phyloP scores from a whole-genome alignment of 495 filamentous ascomycete genomes.

The Aspergillus asperescens region DNA sequence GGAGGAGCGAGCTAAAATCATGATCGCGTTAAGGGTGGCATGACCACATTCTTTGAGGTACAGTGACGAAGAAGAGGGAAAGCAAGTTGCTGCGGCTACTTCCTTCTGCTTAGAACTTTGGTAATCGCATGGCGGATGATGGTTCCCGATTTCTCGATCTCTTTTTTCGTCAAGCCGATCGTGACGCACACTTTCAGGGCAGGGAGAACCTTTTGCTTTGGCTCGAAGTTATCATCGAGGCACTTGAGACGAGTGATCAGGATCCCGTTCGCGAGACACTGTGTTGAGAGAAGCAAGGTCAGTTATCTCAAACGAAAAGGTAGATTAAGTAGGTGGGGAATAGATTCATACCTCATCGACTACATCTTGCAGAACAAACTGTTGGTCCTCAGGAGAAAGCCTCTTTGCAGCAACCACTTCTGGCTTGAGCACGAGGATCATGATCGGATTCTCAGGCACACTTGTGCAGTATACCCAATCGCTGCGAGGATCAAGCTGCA shows the following conservation, averaged over 20 bases:
- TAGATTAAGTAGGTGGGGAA: not conserved
- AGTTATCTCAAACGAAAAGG: not conserved
- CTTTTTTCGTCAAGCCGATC: constrained; percentile 81
- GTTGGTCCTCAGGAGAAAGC: constrained; percentile 68
- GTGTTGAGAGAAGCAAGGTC: not conserved
- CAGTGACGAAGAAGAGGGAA: not conserved
- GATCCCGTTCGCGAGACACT: constrained; percentile 78
- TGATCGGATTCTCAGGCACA: constrained; percentile 75
- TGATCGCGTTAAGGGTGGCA: constrained; percentile 16
- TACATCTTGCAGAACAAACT: constrained; percentile 78
- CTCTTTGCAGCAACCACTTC: constrained; percentile 70
- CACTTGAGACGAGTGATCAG: constrained; percentile 81
- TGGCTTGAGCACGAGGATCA: constrained; percentile 78
- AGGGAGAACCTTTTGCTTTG: constrained; percentile 62
- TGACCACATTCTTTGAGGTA: constrained; percentile 4
- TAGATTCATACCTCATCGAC: constrained; percentile 83
- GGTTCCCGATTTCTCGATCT: constrained; percentile 86
- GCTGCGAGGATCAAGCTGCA: constrained; percentile 84
- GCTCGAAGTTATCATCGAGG: constrained; percentile 58
- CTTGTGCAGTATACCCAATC: constrained; percentile 89
- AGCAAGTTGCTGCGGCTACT: constrained; percentile 19
- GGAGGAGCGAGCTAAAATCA: constrained; percentile 7
- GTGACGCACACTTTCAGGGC: constrained; percentile 89
- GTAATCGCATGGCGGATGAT: constrained; percentile 90
- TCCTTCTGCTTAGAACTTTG: constrained; percentile 65